Percentiles rank a stretch among this genome's conserved stretches.
Evolutionary conservation across 768 basidiomycete species (phyloP).

Genomic region (Leccinum broughii): DNA sequence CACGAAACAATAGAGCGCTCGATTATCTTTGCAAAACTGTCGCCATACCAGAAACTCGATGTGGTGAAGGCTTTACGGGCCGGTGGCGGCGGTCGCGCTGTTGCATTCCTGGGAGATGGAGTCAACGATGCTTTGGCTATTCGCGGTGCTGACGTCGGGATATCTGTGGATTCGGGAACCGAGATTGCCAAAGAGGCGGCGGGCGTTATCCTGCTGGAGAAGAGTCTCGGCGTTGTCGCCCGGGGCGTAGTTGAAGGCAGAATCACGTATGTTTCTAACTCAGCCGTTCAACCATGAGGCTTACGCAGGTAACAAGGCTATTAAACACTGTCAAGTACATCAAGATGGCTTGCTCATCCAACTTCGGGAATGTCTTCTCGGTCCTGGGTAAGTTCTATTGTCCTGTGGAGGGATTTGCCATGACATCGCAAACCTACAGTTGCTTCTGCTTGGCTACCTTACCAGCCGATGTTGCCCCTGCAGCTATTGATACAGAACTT

Average conservation of each 20-base stretch:
- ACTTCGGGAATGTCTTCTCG: slow-evolving; percentile 37
- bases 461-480: slow-evolving; percentile 32
- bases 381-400: slow-evolving; percentile 26
- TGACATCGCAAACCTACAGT: slow-evolving; percentile 18
- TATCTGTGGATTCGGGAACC: slow-evolving; percentile 35
- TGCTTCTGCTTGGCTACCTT: slow-evolving; percentile 40
- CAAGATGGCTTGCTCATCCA: slow-evolving; percentile 39
- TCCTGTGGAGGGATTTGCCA: background rate
- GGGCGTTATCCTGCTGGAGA: slow-evolving; percentile 38
- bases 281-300: background rate
- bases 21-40: slow-evolving; percentile 33
- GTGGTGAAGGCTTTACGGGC: slow-evolving; percentile 33
- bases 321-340: slow-evolving; percentile 39
- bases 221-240: slow-evolving; percentile 35
- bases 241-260: slow-evolving; percentile 36
- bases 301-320: slow-evolving; percentile 28
- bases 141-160: slow-evolving; percentile 34
- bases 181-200: slow-evolving; percentile 41
- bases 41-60: slow-evolving; percentile 35
- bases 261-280: slow-evolving; percentile 28
- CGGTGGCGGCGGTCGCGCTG: slow-evolving; percentile 28
- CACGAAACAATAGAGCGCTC: slow-evolving; percentile 33
- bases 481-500: slow-evolving; percentile 36
- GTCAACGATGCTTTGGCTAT: slow-evolving; percentile 35
- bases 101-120: slow-evolving; percentile 34